phyloP scores from a whole-genome alignment of 768 basidiomycete species.

The Aureoboletus auriporus region DNA sequence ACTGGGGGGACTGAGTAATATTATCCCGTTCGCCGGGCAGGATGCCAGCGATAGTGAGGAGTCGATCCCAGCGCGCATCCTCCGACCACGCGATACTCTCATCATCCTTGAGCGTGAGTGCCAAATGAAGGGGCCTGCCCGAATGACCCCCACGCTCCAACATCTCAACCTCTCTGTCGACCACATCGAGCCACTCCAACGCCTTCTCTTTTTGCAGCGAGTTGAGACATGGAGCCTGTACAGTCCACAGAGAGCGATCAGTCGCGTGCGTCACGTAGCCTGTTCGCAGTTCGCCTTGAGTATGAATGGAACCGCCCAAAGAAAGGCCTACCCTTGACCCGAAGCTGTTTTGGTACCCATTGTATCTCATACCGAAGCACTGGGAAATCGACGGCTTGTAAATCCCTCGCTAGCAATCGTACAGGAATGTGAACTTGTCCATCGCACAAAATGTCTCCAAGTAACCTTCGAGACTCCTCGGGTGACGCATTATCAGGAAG shows the following conservation, averaged over 20 bases:
- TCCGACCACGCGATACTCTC: slow-evolving; percentile 48
- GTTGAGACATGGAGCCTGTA: slow-evolving; percentile 48
- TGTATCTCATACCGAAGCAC: slow-evolving; percentile 64
- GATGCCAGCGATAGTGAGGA: slow-evolving; percentile 35
- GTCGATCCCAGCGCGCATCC: slow-evolving; percentile 49
- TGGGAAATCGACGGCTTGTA: slow-evolving; percentile 51
- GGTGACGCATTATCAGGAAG: slow-evolving; percentile 38
- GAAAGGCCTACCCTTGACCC: slow-evolving; percentile 44
- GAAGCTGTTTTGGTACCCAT: slow-evolving; percentile 61
- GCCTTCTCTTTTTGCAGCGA: slow-evolving; percentile 46
- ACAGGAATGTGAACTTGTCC: slow-evolving; percentile 68
- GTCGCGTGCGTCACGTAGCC: slow-evolving; percentile 70
- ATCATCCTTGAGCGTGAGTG: slow-evolving; percentile 50
- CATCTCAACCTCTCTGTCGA: slow-evolving; percentile 42
- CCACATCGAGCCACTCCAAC: slow-evolving; percentile 49
- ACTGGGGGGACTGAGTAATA: neutral
- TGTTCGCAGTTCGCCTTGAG: slow-evolving; percentile 25
- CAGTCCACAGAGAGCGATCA: slow-evolving; percentile 61
- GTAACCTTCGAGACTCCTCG: slow-evolving; percentile 43
- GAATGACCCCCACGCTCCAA: slow-evolving; percentile 33
- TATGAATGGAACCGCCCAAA: neutral
- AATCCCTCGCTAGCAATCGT: slow-evolving; percentile 58
- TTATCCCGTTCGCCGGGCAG: slow-evolving; percentile 22
- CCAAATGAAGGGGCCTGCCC: slow-evolving; percentile 30
- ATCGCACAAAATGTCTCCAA: slow-evolving; percentile 58